phyloP scores from a whole-genome alignment of 2,329 filamentous ascomycete genomes.

The Epichloe aotearoae region DNA sequence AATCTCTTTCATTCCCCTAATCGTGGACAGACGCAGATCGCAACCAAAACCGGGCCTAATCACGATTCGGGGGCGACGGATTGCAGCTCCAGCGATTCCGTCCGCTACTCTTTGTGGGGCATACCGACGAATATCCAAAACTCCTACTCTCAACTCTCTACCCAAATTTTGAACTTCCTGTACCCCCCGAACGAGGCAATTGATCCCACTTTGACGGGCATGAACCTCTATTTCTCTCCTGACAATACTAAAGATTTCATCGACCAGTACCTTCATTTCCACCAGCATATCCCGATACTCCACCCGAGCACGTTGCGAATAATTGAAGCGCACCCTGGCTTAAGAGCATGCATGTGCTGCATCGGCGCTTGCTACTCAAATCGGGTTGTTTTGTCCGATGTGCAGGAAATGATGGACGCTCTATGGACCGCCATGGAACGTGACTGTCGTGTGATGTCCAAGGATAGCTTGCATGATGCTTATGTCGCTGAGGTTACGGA shows the following conservation, averaged over 20 bases:
- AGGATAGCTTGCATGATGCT: slow-evolving; percentile 10
- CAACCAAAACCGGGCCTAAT: slow-evolving; percentile 54
- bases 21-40: slow-evolving; percentile 55
- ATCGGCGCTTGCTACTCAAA: slow-evolving; percentile 65
- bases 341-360: slow-evolving; percentile 58
- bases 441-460: slow-evolving; percentile 34
- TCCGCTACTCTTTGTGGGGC: slow-evolving; percentile 38
- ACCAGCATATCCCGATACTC: slow-evolving; percentile 60
- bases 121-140: slow-evolving; percentile 33
- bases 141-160: slow-evolving; percentile 40
- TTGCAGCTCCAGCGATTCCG: slow-evolving; percentile 31
- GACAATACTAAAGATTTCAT: slow-evolving; percentile 60
- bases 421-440: slow-evolving; percentile 45
- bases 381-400: slow-evolving; percentile 42
- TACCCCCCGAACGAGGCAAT: slow-evolving; percentile 31
- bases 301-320: slow-evolving; percentile 61
- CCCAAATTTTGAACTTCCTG: slow-evolving; percentile 43
- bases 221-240: slow-evolving; percentile 49
- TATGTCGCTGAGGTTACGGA: slow-evolving; percentile 15
- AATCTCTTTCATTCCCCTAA: slow-evolving; percentile 43
- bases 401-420: slow-evolving; percentile 55
- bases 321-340: slow-evolving; percentile 49
- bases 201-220: slow-evolving; percentile 42
- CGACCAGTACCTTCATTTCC: slow-evolving; percentile 58
- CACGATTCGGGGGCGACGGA: slow-evolving; percentile 35